Percentiles rank a stretch among this genome's conserved stretches.
These are phyloP conservation scores for Cryptococcus sp. DNA, from an alignment of 1,284 basidiomycete genomes.

Conservation along the genomic window DNA sequence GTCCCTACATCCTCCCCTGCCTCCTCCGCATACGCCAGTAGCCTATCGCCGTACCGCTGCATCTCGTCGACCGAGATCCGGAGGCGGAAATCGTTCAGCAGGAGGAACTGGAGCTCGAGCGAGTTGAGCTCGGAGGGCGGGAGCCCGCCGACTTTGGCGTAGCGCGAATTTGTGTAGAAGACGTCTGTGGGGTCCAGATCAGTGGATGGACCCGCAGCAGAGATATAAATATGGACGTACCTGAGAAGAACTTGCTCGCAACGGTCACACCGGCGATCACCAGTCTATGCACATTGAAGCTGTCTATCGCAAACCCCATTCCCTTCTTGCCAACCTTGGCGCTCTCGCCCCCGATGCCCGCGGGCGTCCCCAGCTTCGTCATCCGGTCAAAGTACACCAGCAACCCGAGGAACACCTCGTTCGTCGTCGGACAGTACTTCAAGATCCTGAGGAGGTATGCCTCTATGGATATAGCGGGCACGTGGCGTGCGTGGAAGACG, in stretches of 20 bases:
- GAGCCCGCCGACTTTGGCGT: slow-evolving; percentile 96
- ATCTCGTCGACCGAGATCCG: slow-evolving; percentile 86
- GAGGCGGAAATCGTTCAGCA: slow-evolving; percentile 91
- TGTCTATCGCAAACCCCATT: slow-evolving; percentile 86
- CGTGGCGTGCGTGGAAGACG: slow-evolving; percentile 91
- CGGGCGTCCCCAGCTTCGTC: slow-evolving; percentile 50
- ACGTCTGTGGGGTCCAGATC: slow-evolving; percentile 59
- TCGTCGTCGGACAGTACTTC: slow-evolving; percentile 97
- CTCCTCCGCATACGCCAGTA: slow-evolving; percentile 57
- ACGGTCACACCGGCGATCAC: slow-evolving; percentile 98
- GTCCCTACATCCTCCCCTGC: slow-evolving; percentile 21
- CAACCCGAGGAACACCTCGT: slow-evolving; percentile 91
- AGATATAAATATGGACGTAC: slow-evolving; percentile 25
- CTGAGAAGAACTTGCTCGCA: slow-evolving; percentile 94
- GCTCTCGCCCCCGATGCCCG: slow-evolving; percentile 34
- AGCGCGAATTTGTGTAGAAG: slow-evolving; percentile 98
- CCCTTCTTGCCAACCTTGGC: slow-evolving; percentile 21
- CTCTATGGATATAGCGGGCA: slow-evolving; percentile 92
- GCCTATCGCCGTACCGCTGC: slow-evolving; percentile 89
- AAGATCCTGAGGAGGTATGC: slow-evolving; percentile 91
- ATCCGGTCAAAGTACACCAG: slow-evolving; percentile 94
- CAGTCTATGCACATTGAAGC: slow-evolving; percentile 91
- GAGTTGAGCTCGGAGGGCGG: slow-evolving; percentile 93
- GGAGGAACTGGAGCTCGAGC: slow-evolving; percentile 92
- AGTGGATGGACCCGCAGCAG: neutral